Conservation (phyloP, 2,329 filamentous ascomycete species). For the Volutella citrinella region DNA sequence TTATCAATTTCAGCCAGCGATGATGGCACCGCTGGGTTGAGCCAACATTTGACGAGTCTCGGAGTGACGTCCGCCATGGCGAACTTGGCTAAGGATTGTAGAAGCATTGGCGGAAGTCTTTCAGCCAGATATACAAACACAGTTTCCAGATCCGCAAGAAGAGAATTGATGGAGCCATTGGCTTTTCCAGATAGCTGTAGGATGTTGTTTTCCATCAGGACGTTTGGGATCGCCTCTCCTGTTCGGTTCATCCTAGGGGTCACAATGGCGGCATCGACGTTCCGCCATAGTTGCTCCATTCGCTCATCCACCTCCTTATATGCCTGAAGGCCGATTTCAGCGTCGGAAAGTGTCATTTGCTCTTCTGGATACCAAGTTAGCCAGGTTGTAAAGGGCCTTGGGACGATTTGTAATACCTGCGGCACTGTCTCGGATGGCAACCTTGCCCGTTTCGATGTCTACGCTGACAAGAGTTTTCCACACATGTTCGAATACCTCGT, state of each 20-base stretch:
- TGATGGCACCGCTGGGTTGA: conserved; percentile 73
- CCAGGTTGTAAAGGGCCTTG: too few species aligned
- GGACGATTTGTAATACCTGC: conserved; percentile 43
- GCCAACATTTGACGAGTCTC: conserved; percentile 69
- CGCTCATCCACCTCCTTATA: conserved; percentile 61
- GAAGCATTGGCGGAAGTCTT: conserved; percentile 51
- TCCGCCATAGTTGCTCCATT: conserved; percentile 59
- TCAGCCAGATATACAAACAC: conserved; percentile 51
- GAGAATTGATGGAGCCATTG: conserved; percentile 44
- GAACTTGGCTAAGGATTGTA: conserved; percentile 60
- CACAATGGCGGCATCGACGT: conserved; percentile 60
- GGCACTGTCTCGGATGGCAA: too few species aligned
- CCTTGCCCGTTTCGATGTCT: conserved; percentile 50
- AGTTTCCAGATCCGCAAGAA: conserved; percentile 53
- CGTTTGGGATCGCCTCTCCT: conserved; percentile 30
- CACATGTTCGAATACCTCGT: conserved; percentile 62
- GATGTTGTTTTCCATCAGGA: conserved; percentile 41
- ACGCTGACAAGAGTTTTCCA: conserved; percentile 69
- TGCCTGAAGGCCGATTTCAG: conserved; percentile 53
- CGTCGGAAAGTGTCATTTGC: conserved; percentile 51
- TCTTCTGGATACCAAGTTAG: too few species aligned
- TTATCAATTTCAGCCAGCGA: conserved; percentile 66
- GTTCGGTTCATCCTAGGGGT: conserved; percentile 53
- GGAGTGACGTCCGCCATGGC: conserved; percentile 69
- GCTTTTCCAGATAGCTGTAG: conserved; percentile 42